These are phyloP conservation scores for Cladosporium sp. DNA, from an alignment of 2,329 filamentous ascomycete species.

Conservation along the genomic window DNA sequence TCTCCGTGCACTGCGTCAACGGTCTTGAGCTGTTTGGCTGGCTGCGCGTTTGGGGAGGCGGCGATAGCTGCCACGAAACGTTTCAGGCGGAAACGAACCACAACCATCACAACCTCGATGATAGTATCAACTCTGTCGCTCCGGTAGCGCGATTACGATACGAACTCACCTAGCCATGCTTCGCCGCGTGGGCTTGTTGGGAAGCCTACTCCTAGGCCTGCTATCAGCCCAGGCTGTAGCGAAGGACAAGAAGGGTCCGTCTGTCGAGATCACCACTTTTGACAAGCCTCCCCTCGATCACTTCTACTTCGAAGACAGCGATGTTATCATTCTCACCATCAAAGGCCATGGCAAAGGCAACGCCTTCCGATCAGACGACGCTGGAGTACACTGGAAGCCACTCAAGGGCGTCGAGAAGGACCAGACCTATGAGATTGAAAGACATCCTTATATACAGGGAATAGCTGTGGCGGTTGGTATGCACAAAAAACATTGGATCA, in stretches of 20 bases:
- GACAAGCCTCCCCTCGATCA: slow-evolving; percentile 63
- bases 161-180: slow-evolving; percentile 6
- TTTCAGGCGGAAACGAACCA: background rate
- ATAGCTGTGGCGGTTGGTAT: slow-evolving; percentile 75
- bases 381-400: slow-evolving; percentile 69
- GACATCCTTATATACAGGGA: slow-evolving; percentile 73
- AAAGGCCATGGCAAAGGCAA: slow-evolving; percentile 61
- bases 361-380: slow-evolving; percentile 75
- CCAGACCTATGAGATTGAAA: slow-evolving; percentile 58
- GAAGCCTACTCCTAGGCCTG: slow-evolving; percentile 20
- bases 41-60: slow-evolving; percentile 2
- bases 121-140: slow-evolving; percentile 1
- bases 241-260: slow-evolving; percentile 45
- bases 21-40: slow-evolving; percentile 1
- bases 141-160: slow-evolving; percentile 10
- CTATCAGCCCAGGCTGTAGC: slow-evolving; percentile 20
- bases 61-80: slow-evolving; percentile 8
- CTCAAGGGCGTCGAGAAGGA: slow-evolving; percentile 63
- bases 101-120: background rate
- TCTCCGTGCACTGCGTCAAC: background rate
- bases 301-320: slow-evolving; percentile 88
- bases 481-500: slow-evolving; percentile 71
- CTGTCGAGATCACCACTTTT: slow-evolving; percentile 62
- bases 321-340: slow-evolving; percentile 63
- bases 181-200: slow-evolving; percentile 9